These are phyloP conservation scores for Auriscalpium microsporum DNA, from an alignment of 768 basidiomycete genomes.

Conservation along the genomic window DNA sequence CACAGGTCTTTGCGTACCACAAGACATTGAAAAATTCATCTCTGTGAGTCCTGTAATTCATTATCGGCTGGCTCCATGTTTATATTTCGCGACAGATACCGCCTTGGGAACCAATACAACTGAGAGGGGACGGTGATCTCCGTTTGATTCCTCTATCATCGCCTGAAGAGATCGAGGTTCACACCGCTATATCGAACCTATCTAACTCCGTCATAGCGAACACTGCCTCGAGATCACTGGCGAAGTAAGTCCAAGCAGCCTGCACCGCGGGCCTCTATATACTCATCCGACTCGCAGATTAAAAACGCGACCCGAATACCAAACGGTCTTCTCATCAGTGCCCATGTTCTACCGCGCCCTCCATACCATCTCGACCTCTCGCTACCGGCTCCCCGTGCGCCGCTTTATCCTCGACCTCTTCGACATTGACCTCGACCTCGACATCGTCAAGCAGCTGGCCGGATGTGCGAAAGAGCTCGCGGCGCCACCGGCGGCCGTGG, in stretches of 20 bases:
- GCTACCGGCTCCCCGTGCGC: constrained; percentile 87
- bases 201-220: constrained; percentile 95
- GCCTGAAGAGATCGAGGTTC: constrained; percentile 71
- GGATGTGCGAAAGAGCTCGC: constrained; percentile 41
- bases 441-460: constrained; percentile 46
- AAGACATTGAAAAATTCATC: constrained; percentile 74
- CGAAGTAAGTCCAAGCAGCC: constrained; percentile 43
- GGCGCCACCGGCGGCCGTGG: constrained; percentile 21
- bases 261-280: neutral
- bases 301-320: constrained; percentile 71
- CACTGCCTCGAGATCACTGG: constrained; percentile 83
- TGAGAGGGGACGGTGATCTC: constrained; percentile 24
- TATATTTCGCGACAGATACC: constrained; percentile 46
- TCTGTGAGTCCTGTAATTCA: constrained; percentile 40
- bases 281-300: constrained; percentile 37
- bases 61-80: neutral
- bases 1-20: constrained; percentile 86
- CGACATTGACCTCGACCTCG: constrained; percentile 65
- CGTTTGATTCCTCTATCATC: constrained; percentile 58
- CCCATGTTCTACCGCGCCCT: constrained; percentile 78
- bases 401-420: constrained; percentile 92
- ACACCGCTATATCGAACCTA: constrained; percentile 87
- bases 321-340: constrained; percentile 67
- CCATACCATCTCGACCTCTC: constrained; percentile 79
- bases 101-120: constrained; percentile 42